A percentile compares a stretch with the other conserved stretches of the same genome.
Evolutionary conservation across 2,329 filamentous ascomycete species (phyloP).

Genomic region (Myriosclerotinia duriaeana): DNA sequence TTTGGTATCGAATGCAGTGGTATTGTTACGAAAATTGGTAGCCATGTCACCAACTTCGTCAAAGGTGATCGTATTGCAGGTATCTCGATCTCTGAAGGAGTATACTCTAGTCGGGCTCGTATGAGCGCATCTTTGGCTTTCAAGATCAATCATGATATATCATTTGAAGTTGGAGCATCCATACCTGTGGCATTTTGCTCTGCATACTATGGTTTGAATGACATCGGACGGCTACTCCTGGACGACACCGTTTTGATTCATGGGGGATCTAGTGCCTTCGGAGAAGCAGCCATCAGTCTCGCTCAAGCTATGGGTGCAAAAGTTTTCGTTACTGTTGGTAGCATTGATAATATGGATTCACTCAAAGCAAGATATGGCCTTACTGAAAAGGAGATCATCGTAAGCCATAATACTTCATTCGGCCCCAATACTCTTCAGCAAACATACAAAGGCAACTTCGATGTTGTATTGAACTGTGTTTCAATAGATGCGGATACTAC

Average conservation of each 20-base stretch:
- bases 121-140: conserved; percentile 30
- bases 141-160: conserved; percentile 29
- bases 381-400: conserved; percentile 44
- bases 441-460: conserved; percentile 35
- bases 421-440: conserved; percentile 36
- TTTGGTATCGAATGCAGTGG: conserved; percentile 44
- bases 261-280: conserved; percentile 40
- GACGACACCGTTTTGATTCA: conserved; percentile 43
- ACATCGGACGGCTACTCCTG: conserved; percentile 33
- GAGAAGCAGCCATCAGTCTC: conserved; percentile 42
- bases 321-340: conserved; percentile 38
- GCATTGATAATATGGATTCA: conserved; percentile 26
- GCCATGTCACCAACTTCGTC: conserved; percentile 31
- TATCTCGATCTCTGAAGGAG: conserved; percentile 30
- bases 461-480: conserved; percentile 38
- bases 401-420: conserved; percentile 42
- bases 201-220: conserved; percentile 35
- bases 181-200: conserved; percentile 36
- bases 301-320: conserved; percentile 34
- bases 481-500: conserved; percentile 35
- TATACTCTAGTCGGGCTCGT: conserved; percentile 33
- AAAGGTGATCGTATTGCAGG: conserved; percentile 41
- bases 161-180: conserved; percentile 35
- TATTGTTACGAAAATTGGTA: conserved; percentile 40
- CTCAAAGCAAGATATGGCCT: conserved; percentile 41